Conservation (phyloP, 306 rosid species). For the Casuarina equisetifolia region DNA sequence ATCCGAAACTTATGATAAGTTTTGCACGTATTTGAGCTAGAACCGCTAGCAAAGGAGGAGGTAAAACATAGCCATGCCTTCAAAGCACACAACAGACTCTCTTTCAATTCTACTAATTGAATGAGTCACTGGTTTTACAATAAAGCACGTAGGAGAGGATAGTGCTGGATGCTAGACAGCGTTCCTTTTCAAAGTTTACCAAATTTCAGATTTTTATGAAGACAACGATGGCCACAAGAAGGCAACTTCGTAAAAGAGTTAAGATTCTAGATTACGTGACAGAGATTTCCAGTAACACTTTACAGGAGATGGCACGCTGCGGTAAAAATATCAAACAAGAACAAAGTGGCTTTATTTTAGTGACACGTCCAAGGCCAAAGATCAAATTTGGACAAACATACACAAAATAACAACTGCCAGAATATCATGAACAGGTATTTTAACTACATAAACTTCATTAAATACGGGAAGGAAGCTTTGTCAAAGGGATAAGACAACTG, state of each 20-base stretch:
- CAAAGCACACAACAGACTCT: background rate
- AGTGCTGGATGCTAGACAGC: constrained; percentile 1
- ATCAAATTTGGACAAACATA: background rate
- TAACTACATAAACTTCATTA: background rate
- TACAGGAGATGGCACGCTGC: background rate
- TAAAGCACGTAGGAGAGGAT: background rate
- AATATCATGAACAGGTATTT: background rate
- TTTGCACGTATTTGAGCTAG: background rate
- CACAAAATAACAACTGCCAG: background rate
- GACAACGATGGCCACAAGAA: background rate
- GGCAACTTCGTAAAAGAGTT: background rate
- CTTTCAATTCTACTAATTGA: background rate
- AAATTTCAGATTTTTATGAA: background rate
- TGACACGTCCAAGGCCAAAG: background rate
- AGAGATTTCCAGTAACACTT: background rate
- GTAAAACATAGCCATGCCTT: background rate
- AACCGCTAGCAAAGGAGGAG: background rate
- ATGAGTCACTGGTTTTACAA: background rate
- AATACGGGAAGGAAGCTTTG: background rate
- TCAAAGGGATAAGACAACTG: background rate
- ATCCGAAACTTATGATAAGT: background rate
- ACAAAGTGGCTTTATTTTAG: background rate
- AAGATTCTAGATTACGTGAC: background rate
- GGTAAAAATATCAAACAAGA: background rate
- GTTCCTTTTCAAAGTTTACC: background rate